Percentiles rank a stretch among this genome's conserved stretches.
Conservation (phyloP, 192 early-diverging fungal species). For the Obelidium mucronatum region DNA sequence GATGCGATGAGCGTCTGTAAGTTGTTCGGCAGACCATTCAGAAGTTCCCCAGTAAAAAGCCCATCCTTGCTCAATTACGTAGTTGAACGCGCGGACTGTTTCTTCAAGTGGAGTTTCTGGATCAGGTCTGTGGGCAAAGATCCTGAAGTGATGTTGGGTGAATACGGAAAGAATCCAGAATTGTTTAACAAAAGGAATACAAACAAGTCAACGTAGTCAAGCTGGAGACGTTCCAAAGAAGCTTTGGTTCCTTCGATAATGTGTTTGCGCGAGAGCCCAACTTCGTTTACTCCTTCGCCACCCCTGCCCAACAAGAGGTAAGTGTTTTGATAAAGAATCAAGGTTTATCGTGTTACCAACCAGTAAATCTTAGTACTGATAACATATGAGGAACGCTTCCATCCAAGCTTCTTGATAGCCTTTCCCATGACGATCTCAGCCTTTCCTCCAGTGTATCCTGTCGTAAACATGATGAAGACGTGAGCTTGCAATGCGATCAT, state of each 20-base stretch:
- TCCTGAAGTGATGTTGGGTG: conserved; percentile 30
- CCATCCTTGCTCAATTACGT: conserved; percentile 78
- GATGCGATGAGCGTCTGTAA: conserved; percentile 74
- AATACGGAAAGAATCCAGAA: background rate
- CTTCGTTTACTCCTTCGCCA: conserved; percentile 69
- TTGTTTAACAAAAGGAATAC: too few relatives aligned
- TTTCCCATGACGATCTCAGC: conserved; percentile 78
- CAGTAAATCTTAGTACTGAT: conserved; percentile 77
- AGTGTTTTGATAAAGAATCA: background rate
- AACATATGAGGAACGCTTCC: conserved; percentile 74
- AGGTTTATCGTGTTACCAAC: too few relatives aligned
- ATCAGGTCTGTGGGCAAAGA: conserved; percentile 85
- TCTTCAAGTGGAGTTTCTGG: conserved; percentile 80
- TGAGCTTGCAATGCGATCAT: background rate
- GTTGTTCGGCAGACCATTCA: conserved; percentile 82
- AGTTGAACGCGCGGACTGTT: conserved; percentile 84
- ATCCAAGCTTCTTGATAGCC: conserved; percentile 77
- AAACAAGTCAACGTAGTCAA: conserved; percentile 69
- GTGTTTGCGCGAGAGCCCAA: conserved; percentile 84
- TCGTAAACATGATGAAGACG: conserved; percentile 35
- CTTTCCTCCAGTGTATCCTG: conserved; percentile 57
- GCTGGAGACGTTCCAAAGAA: conserved; percentile 63
- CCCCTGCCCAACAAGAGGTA: background rate
- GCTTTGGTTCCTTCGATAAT: conserved; percentile 84
- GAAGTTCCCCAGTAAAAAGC: conserved; percentile 81